Percentiles rank a stretch among this genome's conserved stretches.
phyloP scores from a whole-genome alignment of 176 grass and related monocot species.

The Cenchrus purpureus region DNA sequence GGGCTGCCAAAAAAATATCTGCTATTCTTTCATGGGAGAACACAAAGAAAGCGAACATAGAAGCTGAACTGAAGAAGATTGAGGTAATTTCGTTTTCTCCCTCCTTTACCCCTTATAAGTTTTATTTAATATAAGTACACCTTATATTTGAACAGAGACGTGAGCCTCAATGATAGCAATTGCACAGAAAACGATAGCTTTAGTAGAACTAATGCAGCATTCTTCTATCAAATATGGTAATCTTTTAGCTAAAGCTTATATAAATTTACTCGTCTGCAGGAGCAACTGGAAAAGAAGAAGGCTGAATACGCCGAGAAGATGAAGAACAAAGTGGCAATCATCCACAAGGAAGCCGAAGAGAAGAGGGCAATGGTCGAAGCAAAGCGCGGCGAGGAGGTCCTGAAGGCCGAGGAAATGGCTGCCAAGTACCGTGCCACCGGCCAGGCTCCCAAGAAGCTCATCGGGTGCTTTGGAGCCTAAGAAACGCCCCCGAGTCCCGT shows the following conservation, averaged over 20 bases:
- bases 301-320: constrained; percentile 92
- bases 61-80: constrained; percentile 80
- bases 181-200: neutral
- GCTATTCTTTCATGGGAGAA: constrained; percentile 88
- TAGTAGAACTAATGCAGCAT: neutral
- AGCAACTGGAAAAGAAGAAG: constrained; percentile 91
- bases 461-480: constrained; percentile 86
- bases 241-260: constrained; percentile 6
- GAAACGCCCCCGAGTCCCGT: neutral
- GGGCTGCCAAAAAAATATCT: constrained; percentile 81
- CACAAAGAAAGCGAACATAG: constrained; percentile 75
- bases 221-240: neutral
- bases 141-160: neutral
- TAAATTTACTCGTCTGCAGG: constrained; percentile 49
- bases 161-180: neutral
- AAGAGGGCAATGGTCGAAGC: constrained; percentile 85
- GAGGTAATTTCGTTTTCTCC: constrained; percentile 57
- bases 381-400: constrained; percentile 61
- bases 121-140: neutral
- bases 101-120: neutral
- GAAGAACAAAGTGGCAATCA: constrained; percentile 79
- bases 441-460: constrained; percentile 73
- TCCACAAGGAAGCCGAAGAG: constrained; percentile 92
- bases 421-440: constrained; percentile 89
- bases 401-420: constrained; percentile 84